A percentile compares a stretch with the other conserved stretches of the same genome.
Evolutionary conservation across 768 basidiomycete genomes (phyloP).

Genomic region (Podaxis mareebaensis): DNA sequence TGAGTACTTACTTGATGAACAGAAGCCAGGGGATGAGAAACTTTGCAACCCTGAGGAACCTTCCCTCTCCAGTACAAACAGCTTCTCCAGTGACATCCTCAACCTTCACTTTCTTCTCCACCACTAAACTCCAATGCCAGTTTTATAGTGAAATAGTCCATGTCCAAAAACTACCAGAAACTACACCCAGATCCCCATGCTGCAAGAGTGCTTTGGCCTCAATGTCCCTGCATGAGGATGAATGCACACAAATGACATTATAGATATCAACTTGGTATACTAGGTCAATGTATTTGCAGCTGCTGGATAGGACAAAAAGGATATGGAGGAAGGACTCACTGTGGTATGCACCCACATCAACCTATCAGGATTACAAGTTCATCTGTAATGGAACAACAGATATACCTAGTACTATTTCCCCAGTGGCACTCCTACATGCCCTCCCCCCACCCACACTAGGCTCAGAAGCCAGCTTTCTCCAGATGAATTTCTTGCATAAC

Average conservation of each 20-base stretch:
- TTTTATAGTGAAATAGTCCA: slow-evolving; percentile 52
- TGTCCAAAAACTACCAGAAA: slow-evolving; percentile 91
- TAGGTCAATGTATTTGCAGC: slow-evolving; percentile 89
- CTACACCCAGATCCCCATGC: slow-evolving; percentile 98
- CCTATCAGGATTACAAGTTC: no score
- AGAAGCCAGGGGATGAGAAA: no score
- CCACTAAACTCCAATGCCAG: no score
- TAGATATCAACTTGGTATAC: slow-evolving; percentile 84
- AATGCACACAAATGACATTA: slow-evolving; percentile 91
- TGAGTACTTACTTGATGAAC: no score
- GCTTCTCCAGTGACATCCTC: no score
- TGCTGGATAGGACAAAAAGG: not conserved
- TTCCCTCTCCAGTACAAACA: no score
- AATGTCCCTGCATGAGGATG: slow-evolving; percentile 94
- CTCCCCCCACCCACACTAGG: not conserved
- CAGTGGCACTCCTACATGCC: no score
- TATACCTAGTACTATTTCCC: slow-evolving; percentile 7
- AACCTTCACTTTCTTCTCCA: no score
- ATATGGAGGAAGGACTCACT: slow-evolving; percentile 30
- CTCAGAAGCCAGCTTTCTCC: slow-evolving; percentile 52
- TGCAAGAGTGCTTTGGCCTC: slow-evolving; percentile 84
- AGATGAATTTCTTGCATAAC: slow-evolving; percentile 40
- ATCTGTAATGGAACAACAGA: slow-evolving; percentile 19
- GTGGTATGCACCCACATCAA: slow-evolving; percentile 51
- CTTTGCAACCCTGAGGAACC: no score